phyloP scores from a whole-genome alignment of 2,329 filamentous ascomycete genomes.

The Epichloe typhina region DNA sequence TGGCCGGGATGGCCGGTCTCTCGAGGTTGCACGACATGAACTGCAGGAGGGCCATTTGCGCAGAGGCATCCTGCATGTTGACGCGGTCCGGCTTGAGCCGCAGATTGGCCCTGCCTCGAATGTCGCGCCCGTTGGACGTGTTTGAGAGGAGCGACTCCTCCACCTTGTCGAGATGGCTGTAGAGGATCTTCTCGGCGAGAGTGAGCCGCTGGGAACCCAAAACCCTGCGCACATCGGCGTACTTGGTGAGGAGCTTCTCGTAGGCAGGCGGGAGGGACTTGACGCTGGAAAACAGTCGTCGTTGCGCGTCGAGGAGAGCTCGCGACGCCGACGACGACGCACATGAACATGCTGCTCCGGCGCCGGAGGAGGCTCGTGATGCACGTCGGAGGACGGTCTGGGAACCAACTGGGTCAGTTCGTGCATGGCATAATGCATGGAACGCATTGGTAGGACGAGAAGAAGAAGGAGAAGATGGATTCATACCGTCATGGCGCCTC shows the following conservation, averaged over 20 bases:
- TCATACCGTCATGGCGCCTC: conserved; percentile 33
- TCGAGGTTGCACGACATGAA: conserved; percentile 96
- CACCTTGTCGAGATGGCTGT: conserved; percentile 81
- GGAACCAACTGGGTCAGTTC: conserved; percentile 1
- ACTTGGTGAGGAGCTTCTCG: conserved; percentile 63
- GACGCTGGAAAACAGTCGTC: conserved; percentile 25
- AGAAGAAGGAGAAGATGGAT: not conserved
- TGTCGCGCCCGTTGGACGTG: conserved; percentile 70
- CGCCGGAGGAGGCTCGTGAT: conserved; percentile 16
- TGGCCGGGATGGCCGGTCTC: conserved; percentile 83
- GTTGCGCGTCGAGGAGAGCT: conserved; percentile 9
- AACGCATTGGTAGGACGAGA: no score
- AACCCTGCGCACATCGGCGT: conserved; percentile 61
- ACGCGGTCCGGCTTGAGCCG: conserved; percentile 96
- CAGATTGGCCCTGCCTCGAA: conserved; percentile 81
- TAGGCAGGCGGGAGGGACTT: conserved; percentile 55
- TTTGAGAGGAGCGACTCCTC: conserved; percentile 76
- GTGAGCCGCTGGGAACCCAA: conserved; percentile 60
- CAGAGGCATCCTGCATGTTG: conserved; percentile 97
- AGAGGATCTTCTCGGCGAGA: conserved; percentile 94
- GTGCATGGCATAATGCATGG: no score
- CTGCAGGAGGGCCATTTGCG: conserved; percentile 95
- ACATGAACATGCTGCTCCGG: conserved; percentile 4
- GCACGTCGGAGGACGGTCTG: conserved; percentile 25
- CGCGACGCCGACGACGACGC: conserved; percentile 3